Base-by-base conservation (phyloP, 129 eudicot species). In the Solidago caesia region DNA sequence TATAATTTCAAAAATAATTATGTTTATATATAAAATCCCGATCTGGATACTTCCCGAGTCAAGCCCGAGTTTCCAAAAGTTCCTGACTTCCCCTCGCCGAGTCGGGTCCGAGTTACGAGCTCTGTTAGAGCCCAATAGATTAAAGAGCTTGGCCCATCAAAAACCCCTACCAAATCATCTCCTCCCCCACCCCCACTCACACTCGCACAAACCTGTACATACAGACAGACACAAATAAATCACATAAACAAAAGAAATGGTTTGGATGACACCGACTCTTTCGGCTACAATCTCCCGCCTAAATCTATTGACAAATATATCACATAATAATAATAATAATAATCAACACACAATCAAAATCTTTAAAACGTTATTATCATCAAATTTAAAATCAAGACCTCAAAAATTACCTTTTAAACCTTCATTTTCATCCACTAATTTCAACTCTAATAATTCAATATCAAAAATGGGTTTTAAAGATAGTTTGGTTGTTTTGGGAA, bases 401-500 rank as follows among this genome's bases (percentile, higher is more conserved):
- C 64, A 49, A 6, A 62, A 70, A 21, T 14, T 65, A 55, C 43
- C 78, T 26, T 70, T 56, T 29, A 83, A 75, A 68, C 81, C 84
- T 5, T 42, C 70, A 51, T 66, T 44, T 33, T 64, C 82, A 11
- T 56, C 81, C 49, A 26, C 58, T 65, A 77, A 52, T 65, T 64
- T 26, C n/a, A 14, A 6, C 70, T 63, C 80, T 29, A 74, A 75
- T 60, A 1, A 73, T 46, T 75, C 33, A 2, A 7, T 16, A 14
- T 53, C 55, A 56, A 82, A 67, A 48, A 64, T 65, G 12, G 39
- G 33, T 27, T 44, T 57, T 15, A 11, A 72, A 11, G 92, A 86
- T 53, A 70, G 85, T 79, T 76, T 88, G 79, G 86, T 93, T 42
- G 80, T 93, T 80, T 67, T 93, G 81, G 98, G 98, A 21, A 93